phyloP scores from a whole-genome alignment of 2,329 filamentous ascomycete genomes.

The Proliferodiscus dingleyae region DNA sequence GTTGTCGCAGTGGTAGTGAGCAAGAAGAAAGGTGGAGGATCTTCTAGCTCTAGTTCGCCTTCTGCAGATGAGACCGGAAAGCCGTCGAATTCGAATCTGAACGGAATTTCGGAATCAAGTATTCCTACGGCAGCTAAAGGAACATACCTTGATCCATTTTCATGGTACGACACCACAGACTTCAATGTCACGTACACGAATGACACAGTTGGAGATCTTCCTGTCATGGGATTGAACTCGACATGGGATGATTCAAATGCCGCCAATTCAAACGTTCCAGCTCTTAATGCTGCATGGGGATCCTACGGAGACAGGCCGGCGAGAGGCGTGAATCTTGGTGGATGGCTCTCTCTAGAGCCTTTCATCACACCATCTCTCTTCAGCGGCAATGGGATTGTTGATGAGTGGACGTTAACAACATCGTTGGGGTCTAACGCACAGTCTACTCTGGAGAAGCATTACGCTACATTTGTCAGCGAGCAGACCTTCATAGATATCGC shows the following conservation, averaged over 20 bases:
- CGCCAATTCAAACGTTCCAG: conserved; percentile 75
- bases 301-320: conserved; percentile 74
- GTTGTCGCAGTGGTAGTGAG: conserved; percentile 61
- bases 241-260: conserved; percentile 78
- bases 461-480: conserved; percentile 82
- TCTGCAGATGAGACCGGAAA: conserved; percentile 18
- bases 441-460: conserved; percentile 78
- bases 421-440: conserved; percentile 65
- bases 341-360: conserved; percentile 90
- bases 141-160: conserved; percentile 80
- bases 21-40: conserved; percentile 48
- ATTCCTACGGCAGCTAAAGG: conserved; percentile 61
- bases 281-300: conserved; percentile 70
- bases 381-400: conserved; percentile 66
- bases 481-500: conserved; percentile 79
- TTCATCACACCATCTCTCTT: conserved; percentile 96
- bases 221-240: conserved; percentile 81
- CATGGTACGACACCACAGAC: conserved; percentile 83
- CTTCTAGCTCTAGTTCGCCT: conserved; percentile 12
- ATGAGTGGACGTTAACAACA: conserved; percentile 77
- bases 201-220: conserved; percentile 76
- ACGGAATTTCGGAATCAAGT: conserved; percentile 43
- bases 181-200: conserved; percentile 95
- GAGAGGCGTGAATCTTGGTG: conserved; percentile 86
- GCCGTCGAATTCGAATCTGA: conserved; percentile 42